Evolutionary conservation across 805 yeast species (phyloP).

Genomic region (Ogataea wickerhamii): DNA sequence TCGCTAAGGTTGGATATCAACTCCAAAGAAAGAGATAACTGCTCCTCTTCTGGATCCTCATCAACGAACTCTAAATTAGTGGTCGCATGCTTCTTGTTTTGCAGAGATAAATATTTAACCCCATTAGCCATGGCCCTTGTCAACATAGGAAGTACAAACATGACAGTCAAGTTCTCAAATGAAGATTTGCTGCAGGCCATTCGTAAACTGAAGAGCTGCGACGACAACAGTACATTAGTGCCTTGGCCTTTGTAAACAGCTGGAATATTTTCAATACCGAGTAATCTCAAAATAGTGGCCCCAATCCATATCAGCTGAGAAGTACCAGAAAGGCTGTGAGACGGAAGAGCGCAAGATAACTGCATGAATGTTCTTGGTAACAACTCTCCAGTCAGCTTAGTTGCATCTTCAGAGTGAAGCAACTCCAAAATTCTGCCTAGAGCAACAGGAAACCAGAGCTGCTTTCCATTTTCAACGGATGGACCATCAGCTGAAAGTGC

Average conservation of each 20-base stretch:
- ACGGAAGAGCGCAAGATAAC: slow-evolving; percentile 45
- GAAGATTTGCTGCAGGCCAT: slow-evolving; percentile 70
- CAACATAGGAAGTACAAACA: slow-evolving; percentile 73
- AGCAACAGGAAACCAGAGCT: slow-evolving; percentile 71
- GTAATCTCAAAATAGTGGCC: slow-evolving; percentile 61
- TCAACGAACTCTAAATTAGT: slow-evolving; percentile 68
- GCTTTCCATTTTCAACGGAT: slow-evolving; percentile 59
- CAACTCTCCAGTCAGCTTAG: slow-evolving; percentile 31
- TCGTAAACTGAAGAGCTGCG: slow-evolving; percentile 72
- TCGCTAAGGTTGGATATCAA: slow-evolving; percentile 68
- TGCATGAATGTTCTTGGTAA: slow-evolving; percentile 51
- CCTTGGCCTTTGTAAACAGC: slow-evolving; percentile 48
- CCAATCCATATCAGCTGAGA: slow-evolving; percentile 54
- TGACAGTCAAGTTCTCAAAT: slow-evolving; percentile 63
- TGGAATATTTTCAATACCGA: slow-evolving; percentile 44
- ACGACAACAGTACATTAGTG: slow-evolving; percentile 49
- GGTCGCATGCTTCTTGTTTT: slow-evolving; percentile 45
- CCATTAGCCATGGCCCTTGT: slow-evolving; percentile 67
- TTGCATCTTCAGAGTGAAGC: slow-evolving; percentile 33
- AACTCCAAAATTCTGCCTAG: slow-evolving; percentile 46
- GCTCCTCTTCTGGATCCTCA: slow-evolving; percentile 88
- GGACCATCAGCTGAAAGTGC: slow-evolving; percentile 50
- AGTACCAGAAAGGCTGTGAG: slow-evolving; percentile 46
- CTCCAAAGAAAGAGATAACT: slow-evolving; percentile 70
- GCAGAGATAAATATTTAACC: slow-evolving; percentile 49